A percentile compares a stretch with the other conserved stretches of the same genome.
These are phyloP conservation scores for Penicillium manginii DNA, from an alignment of 495 filamentous ascomycete species.

Conservation along the genomic window DNA sequence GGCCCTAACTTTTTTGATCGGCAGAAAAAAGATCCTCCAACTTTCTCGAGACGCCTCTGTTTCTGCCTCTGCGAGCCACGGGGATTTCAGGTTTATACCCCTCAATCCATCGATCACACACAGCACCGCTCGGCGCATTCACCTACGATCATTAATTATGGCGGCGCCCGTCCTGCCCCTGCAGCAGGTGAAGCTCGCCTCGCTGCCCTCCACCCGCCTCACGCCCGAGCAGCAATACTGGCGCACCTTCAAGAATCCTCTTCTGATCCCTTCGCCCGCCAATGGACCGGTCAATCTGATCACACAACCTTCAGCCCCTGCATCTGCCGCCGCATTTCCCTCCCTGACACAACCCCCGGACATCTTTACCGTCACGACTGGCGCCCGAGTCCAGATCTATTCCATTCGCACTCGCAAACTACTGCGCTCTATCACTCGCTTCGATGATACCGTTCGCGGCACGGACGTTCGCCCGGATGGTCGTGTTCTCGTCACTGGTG, in stretches of 20 bases:
- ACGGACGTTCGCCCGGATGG: conserved; percentile 89
- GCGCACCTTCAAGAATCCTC: conserved; percentile 86
- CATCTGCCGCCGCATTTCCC: conserved; percentile 49
- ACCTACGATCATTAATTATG: conserved; percentile 56
- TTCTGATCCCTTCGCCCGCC: conserved; percentile 82
- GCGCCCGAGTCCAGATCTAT: conserved; percentile 89
- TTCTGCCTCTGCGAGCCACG: conserved; percentile 4
- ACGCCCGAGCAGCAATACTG: conserved; percentile 96
- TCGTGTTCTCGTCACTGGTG: conserved; percentile 84
- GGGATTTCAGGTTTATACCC: conserved; percentile 10
- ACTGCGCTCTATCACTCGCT: conserved; percentile 88
- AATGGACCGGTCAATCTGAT: conserved; percentile 86
- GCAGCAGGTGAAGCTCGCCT: conserved; percentile 80
- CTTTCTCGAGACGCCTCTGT: conserved; percentile 20
- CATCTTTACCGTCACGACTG: conserved; percentile 89
- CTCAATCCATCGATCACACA: background rate
- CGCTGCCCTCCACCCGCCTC: conserved; percentile 49
- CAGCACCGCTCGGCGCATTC: background rate
- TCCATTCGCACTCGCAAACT: conserved; percentile 86
- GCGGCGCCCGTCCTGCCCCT: conserved; percentile 84
- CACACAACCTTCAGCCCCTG: conserved; percentile 68
- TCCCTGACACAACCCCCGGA: conserved; percentile 60
- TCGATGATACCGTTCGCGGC: conserved; percentile 84
- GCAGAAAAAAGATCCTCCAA: conserved; percentile 38
- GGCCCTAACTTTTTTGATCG: conserved; percentile 35